These are phyloP conservation scores for Colletotrichum graminicola DNA, from an alignment of 2,329 filamentous ascomycete species.

Conservation along the genomic window DNA sequence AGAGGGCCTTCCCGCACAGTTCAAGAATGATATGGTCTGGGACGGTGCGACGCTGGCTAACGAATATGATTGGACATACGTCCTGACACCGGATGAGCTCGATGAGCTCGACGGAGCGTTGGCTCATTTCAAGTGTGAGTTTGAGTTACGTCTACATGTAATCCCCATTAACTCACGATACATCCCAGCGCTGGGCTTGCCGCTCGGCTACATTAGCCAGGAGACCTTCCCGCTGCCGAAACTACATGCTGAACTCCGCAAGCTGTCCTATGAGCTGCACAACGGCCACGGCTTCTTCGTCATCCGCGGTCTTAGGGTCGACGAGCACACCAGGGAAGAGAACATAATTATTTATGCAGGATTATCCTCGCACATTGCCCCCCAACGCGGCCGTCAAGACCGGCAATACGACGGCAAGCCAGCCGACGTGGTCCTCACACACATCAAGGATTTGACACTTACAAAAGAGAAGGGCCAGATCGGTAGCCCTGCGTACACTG, in stretches of 20 bases:
- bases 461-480: constrained; percentile 56
- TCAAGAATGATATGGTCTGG: constrained; percentile 68
- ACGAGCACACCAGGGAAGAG: constrained; percentile 65
- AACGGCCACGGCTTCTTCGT: constrained; percentile 72
- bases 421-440: constrained; percentile 66
- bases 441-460: constrained; percentile 71
- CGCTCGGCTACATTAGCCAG: constrained; percentile 58
- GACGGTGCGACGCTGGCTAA: constrained; percentile 62
- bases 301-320: constrained; percentile 67
- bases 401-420: constrained; percentile 56
- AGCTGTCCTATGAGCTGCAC: constrained; percentile 67
- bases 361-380: constrained; percentile 68
- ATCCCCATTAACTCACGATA: neutral
- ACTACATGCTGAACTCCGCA: constrained; percentile 62
- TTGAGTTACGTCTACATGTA: too few relatives aligned
- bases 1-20: constrained; percentile 61
- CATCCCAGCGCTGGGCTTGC: constrained; percentile 43
- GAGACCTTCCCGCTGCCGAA: constrained; percentile 68
- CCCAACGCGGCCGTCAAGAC: constrained; percentile 66
- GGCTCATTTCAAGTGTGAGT: constrained; percentile 37
- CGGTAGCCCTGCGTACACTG: constrained; percentile 69
- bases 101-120: constrained; percentile 57
- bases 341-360: constrained; percentile 72
- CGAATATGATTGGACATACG: constrained; percentile 66
- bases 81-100: constrained; percentile 60